Evolutionary conservation across 1,139 yeast species (phyloP).

Genomic region (Suhomyces guaymorum): DNA sequence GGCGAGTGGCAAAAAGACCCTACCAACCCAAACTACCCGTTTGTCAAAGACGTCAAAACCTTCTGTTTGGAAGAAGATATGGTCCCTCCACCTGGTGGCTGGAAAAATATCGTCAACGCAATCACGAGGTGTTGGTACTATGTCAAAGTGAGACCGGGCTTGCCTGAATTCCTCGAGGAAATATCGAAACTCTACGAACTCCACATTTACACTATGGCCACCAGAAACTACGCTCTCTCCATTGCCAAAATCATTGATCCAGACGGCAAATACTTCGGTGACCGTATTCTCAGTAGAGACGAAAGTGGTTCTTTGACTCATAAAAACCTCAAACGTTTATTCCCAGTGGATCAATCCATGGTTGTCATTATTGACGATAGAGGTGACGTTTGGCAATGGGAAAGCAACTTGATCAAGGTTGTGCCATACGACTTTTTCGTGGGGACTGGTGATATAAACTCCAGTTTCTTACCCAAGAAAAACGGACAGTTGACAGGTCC

Average conservation of each 20-base stretch:
- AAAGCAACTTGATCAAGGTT: slow-evolving; percentile 84
- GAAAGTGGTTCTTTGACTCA: slow-evolving; percentile 93
- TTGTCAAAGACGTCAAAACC: slow-evolving; percentile 76
- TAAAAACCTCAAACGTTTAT: slow-evolving; percentile 81
- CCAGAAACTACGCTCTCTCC: slow-evolving; percentile 87
- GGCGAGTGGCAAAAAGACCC: slow-evolving; percentile 95
- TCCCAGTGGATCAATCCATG: slow-evolving; percentile 96
- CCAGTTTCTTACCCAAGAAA: slow-evolving; percentile 85
- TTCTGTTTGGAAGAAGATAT: slow-evolving; percentile 80
- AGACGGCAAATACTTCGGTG: slow-evolving; percentile 80
- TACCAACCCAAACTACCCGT: slow-evolving; percentile 77
- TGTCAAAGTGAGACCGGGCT: slow-evolving; percentile 89
- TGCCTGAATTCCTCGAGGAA: slow-evolving; percentile 64
- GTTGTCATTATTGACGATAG: slow-evolving; percentile 96
- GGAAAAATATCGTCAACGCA: slow-evolving; percentile 58
- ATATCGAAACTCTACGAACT: slow-evolving; percentile 73
- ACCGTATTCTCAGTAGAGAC: slow-evolving; percentile 87
- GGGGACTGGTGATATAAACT: slow-evolving; percentile 96
- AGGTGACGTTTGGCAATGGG: slow-evolving; percentile 99
- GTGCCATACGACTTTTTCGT: slow-evolving; percentile 95
- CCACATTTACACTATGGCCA: slow-evolving; percentile 99
- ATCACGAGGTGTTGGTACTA: slow-evolving; percentile 79
- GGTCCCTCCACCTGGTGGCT: slow-evolving; percentile 56
- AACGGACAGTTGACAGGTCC: slow-evolving; percentile 71
- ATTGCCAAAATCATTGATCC: slow-evolving; percentile 94